These are phyloP conservation scores for Dissophora ornata DNA, from an alignment of 192 early-diverging fungal genomes.

Conservation along the genomic window DNA sequence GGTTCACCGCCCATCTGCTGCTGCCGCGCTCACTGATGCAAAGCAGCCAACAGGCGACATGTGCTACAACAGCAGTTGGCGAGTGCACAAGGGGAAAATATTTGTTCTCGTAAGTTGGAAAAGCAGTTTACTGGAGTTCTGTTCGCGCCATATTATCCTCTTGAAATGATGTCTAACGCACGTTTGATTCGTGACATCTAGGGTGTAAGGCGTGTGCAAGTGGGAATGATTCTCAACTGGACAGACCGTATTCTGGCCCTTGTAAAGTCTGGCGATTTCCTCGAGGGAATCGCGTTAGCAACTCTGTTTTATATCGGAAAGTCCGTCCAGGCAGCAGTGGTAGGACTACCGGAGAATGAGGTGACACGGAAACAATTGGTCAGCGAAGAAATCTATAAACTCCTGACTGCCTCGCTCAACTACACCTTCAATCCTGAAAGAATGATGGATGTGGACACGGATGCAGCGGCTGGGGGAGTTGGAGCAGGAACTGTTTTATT, in stretches of 20 bases:
- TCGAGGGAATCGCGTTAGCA: constrained; percentile 67
- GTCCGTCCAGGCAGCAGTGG: constrained; percentile 65
- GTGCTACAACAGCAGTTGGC: constrained; percentile 66
- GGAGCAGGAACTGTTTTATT: constrained; percentile 57
- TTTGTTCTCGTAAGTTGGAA: constrained; percentile 63
- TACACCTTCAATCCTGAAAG: constrained; percentile 65
- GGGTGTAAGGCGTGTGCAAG: constrained; percentile 65
- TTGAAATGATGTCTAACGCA: too few relatives aligned
- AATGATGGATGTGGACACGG: constrained; percentile 54
- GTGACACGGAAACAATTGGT: constrained; percentile 61
- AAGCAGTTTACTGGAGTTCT: too few relatives aligned
- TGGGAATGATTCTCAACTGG: constrained; percentile 68
- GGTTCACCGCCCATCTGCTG: constrained; percentile 9
- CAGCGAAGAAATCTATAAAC: constrained; percentile 65
- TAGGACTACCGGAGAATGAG: constrained; percentile 69
- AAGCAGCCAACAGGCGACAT: constrained; percentile 50
- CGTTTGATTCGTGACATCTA: constrained; percentile 23
- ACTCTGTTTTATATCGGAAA: constrained; percentile 69
- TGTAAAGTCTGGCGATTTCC: constrained; percentile 66
- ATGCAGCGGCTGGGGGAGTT: constrained; percentile 52
- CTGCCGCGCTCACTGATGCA: constrained; percentile 3
- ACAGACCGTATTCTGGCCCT: constrained; percentile 66
- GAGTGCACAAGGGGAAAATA: constrained; percentile 66
- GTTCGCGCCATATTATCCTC: too few relatives aligned
- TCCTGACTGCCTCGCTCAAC: constrained; percentile 63